Evolutionary conservation across 192 early-diverging fungal species (phyloP), one percentile per base, ranked within the genome.

Genomic region (Podila clonocystis): DNA sequence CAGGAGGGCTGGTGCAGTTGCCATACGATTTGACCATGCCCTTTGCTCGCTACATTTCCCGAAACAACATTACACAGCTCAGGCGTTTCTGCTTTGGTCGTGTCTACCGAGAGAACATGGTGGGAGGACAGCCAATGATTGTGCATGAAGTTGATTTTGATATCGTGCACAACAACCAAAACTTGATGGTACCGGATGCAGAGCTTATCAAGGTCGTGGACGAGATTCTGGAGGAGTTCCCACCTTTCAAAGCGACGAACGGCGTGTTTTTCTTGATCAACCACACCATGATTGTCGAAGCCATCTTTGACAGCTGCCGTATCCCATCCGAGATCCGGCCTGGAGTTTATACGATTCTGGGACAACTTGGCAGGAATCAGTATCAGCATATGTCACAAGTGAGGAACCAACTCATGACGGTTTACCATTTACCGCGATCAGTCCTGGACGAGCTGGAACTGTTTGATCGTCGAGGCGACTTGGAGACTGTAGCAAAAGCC

Each of bases 11-110:
- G 26, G 94, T 97, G 62, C 95, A 94, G 68, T 69, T 95, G 24
- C 95, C 95, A 0, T 94, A 91, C 76, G 97, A 99, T 85, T 86
- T 97, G 74, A 97, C 96, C 0, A 92, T 93, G 13, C 95, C 97
- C 24, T 99, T 96, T 88, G 96, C 96, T 11, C 83, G 97, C 31
- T 95, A 93, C 29, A 88, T 97, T 52, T 91, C 93, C 17, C 82
- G 93, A 22, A 90, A 90, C 41, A 84, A 91, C 15, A 90, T 91
- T 65, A 88, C 86, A 0, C 86, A 92, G 61, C 72, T 97, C 31
- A 97, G 97, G 75, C 87, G 97, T 60, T 98, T 91, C 82, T 88
- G 88, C 24, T 95, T 98, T 82, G 97, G 95, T 41, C 83, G 88
- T 38, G 93, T 95, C 9, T 99, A 93, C 77, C 85, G 92, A 2